Evolutionary conservation across 2,329 filamentous ascomycete genomes (phyloP).

Genomic region (Neophaeococcomyces mojaviensis): DNA sequence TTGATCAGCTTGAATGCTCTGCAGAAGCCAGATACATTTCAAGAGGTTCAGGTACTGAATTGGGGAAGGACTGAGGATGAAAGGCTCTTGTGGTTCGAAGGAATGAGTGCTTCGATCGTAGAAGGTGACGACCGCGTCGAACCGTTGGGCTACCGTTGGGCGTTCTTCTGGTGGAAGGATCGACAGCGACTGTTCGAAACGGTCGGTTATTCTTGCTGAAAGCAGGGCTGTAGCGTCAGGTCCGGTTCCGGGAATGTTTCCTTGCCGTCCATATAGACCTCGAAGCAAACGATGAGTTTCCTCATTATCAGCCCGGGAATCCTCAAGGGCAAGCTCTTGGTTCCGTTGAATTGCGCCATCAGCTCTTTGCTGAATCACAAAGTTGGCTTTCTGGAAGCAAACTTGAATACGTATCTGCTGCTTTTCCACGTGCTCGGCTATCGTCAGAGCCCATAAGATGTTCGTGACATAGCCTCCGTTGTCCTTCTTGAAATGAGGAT

Average conservation of each 20-base stretch:
- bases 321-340: not conserved
- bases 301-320: not conserved
- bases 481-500: conserved; percentile 5
- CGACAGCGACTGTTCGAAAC: not conserved
- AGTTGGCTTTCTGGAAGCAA: conserved; percentile 5
- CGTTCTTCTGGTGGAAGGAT: not conserved
- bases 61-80: not conserved
- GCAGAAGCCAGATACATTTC: conserved; percentile 6
- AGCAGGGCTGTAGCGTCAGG: not conserved
- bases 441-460: conserved; percentile 5
- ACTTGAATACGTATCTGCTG: conserved; percentile 3
- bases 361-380: conserved; percentile 3
- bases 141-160: not conserved
- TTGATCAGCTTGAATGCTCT: not conserved
- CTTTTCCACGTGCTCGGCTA: conserved; percentile 1
- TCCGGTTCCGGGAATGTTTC: not conserved
- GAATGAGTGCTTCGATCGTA: conserved; percentile 2
- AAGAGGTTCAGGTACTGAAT: conserved; percentile 8
- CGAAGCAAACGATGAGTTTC: not conserved
- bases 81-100: not conserved
- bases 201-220: not conserved
- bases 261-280: not conserved
- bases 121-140: conserved; percentile 4
- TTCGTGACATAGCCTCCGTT: conserved; percentile 2
- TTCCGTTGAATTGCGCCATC: not conserved